phyloP scores from a whole-genome alignment of 371 early-diverging fungal species.

The Mortierella sp. region DNA sequence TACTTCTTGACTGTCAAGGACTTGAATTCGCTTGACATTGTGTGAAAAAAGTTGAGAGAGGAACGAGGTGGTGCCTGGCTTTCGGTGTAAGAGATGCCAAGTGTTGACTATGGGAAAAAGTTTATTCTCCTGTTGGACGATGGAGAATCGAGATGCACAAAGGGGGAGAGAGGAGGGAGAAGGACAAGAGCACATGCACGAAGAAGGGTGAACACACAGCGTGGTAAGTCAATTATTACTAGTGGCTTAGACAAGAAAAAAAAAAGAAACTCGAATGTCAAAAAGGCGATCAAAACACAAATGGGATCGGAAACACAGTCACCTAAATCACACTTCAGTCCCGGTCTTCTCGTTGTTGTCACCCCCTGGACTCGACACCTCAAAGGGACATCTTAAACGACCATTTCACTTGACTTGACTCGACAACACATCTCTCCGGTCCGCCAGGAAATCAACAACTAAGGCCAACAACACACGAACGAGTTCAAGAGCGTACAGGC shows the following conservation, averaged over 20 bases:
- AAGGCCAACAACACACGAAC: neutral
- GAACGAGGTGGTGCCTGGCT: neutral
- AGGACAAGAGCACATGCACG: neutral
- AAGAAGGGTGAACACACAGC: neutral
- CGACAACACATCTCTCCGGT: neutral
- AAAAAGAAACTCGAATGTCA: conserved; percentile 1
- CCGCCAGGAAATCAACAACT: conserved; percentile 10
- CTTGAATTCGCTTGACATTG: conserved; percentile 68
- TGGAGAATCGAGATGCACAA: conserved; percentile 10
- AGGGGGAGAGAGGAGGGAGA: neutral
- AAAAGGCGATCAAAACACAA: conserved; percentile 26
- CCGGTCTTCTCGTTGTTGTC: neutral
- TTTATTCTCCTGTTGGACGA: neutral
- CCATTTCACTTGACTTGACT: neutral
- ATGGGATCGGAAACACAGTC: conserved; percentile 22
- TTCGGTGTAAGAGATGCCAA: neutral
- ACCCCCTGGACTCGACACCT: neutral
- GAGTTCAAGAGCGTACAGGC: neutral
- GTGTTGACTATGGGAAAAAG: neutral
- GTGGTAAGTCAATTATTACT: neutral
- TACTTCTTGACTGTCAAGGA: conserved; percentile 72
- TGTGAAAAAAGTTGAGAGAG: neutral
- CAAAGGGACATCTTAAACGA: neutral
- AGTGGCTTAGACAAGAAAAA: conserved; percentile 21
- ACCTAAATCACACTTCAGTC: neutral